A percentile compares a stretch with the other conserved stretches of the same genome.
phyloP scores from a whole-genome alignment of 495 filamentous ascomycete genomes.

The Trichoderma erinaceum region DNA sequence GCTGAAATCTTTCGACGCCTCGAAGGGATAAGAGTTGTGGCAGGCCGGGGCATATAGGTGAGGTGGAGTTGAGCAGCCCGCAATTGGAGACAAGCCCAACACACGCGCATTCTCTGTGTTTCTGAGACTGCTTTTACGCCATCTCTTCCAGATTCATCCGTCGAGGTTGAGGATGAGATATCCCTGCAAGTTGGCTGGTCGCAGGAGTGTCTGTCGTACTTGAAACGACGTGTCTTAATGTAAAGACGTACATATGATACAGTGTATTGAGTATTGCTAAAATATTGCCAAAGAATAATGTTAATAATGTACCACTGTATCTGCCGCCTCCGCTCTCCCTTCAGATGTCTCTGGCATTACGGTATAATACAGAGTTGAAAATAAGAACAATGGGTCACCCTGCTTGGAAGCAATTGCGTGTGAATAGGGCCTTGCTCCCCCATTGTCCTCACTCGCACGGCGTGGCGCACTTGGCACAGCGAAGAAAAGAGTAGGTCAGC shows the following conservation, averaged over 20 bases:
- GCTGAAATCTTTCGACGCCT: not conserved
- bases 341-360: not conserved
- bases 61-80: not conserved
- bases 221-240: too few species aligned
- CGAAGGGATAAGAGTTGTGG: not conserved
- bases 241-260: too few species aligned
- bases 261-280: too few species aligned
- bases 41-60: not conserved
- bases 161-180: too few species aligned
- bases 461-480: not conserved
- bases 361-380: not conserved
- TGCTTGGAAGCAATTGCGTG: not conserved
- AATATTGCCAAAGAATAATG: too few species aligned
- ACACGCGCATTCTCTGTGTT: too few species aligned
- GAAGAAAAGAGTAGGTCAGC: not conserved
- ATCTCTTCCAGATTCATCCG: too few species aligned
- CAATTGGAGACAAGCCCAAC: not conserved
- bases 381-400: not conserved
- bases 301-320: too few species aligned
- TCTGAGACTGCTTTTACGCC: too few species aligned
- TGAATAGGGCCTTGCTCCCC: not conserved
- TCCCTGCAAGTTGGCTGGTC: too few species aligned
- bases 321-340: too few species aligned
- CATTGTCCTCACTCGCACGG: not conserved
- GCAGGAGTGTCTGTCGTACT: too few species aligned